Conservation (phyloP, 129 eudicot genomes). For the Chrysanthemum seticuspe region DNA sequence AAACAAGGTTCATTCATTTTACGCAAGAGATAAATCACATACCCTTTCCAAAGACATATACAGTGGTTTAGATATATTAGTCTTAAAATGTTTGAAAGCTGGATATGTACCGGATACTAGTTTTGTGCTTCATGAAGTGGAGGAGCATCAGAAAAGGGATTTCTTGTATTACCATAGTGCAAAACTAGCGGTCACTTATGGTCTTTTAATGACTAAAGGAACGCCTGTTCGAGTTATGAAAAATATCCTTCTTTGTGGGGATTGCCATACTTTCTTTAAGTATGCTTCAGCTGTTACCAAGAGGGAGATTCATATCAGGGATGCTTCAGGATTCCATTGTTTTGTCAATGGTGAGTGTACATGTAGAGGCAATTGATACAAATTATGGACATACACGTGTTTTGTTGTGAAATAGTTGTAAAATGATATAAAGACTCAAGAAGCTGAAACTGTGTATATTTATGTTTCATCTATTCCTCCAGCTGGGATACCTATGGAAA, state of each 20-base stretch:
- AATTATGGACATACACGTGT: slow-evolving; percentile 7
- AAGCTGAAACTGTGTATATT: too few relatives aligned
- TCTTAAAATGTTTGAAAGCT: slow-evolving; percentile 68
- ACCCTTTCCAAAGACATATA: slow-evolving; percentile 61
- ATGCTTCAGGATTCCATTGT: slow-evolving; percentile 84
- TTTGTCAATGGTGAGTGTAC: slow-evolving; percentile 76
- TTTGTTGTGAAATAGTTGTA: not conserved
- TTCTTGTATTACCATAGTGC: slow-evolving; percentile 90
- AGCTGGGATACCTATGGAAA: too few relatives aligned
- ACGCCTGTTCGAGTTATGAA: slow-evolving; percentile 64
- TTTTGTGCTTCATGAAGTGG: slow-evolving; percentile 94
- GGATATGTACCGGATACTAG: slow-evolving; percentile 91
- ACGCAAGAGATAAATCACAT: slow-evolving; percentile 74
- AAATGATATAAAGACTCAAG: too few relatives aligned
- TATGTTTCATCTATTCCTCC: too few relatives aligned
- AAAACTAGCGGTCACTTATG: slow-evolving; percentile 78
- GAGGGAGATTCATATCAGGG: slow-evolving; percentile 82
- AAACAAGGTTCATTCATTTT: slow-evolving; percentile 69
- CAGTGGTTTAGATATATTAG: slow-evolving; percentile 65
- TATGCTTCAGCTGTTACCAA: slow-evolving; percentile 66
- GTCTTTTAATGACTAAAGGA: slow-evolving; percentile 53
- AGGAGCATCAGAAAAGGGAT: slow-evolving; percentile 82
- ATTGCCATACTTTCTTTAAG: slow-evolving; percentile 82
- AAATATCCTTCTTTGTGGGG: slow-evolving; percentile 81
- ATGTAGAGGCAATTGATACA: slow-evolving; percentile 51